Evolutionary conservation across 805 yeast species (phyloP), one percentile per base, ranked within the genome.

Genomic region (Pichia nakasei): DNA sequence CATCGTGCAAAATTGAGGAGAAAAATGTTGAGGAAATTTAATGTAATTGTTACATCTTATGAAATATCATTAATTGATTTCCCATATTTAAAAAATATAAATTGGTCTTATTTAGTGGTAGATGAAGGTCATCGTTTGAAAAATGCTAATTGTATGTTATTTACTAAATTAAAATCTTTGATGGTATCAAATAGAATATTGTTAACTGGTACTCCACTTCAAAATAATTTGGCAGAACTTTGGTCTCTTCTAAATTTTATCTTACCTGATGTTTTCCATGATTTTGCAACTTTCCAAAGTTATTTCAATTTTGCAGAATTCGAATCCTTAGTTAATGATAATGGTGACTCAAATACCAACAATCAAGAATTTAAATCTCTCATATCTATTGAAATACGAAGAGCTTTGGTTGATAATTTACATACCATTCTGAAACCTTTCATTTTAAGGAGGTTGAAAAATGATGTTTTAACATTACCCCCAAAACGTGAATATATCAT

Each of bases 51-150:
- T 6, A 84, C 96, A 0, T 82, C 93, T 22, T 91, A 87, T 66
- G 96, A 91, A 57, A 70, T 83, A 13, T 72, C 86, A 1, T 73
- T 89, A 38, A 71, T 75, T 40, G 97, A 93, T 57, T 73, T 78
- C 37, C 63, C 65, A 26, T 70, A 63, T 48, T 67, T 88, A 41
- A 67, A 73, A 47, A 59, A 65, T 2, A 63, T 74, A 11, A 63
- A 67, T 21, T 89, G 97, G 96, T 83, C 80, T 48, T 91, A 78
- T 57, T 65, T 91, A 42, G 83, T 89, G 41, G 95, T 91, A 18
- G 98, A 91, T 61, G 98, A 91, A 63, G 98, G 97, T 7, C 98
- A 91, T 61, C 69, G 98, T 34, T 68, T 91, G 52, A 93, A 91
- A 57, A 91, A 91, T 59, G 73, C 80, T 50, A 78, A 89, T 53